phyloP scores from a whole-genome alignment of 2,329 filamentous ascomycete genomes.

The Aspergillus thermomutatus region DNA sequence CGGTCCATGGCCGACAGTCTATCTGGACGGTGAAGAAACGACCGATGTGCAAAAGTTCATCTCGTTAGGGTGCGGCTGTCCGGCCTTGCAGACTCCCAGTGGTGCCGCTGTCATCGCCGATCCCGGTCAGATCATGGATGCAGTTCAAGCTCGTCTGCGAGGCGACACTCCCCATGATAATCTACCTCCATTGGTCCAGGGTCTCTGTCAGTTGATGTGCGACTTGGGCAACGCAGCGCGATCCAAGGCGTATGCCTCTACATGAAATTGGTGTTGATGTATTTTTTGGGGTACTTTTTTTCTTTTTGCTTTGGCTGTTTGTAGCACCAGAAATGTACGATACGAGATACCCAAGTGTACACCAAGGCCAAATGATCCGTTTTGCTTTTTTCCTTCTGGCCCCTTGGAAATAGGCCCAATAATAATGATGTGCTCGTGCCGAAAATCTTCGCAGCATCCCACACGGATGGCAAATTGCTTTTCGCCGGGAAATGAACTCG shows the following conservation, averaged over 20 bases:
- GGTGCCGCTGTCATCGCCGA: slow-evolving; percentile 47
- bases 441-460: too few relatives aligned
- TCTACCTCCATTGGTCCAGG: slow-evolving; percentile 62
- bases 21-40: slow-evolving; percentile 57
- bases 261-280: not conserved
- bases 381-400: too few relatives aligned
- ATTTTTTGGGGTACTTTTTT: too few relatives aligned
- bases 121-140: slow-evolving; percentile 57
- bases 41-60: slow-evolving; percentile 57
- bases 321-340: too few relatives aligned
- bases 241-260: not conserved
- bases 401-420: too few relatives aligned
- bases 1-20: slow-evolving; percentile 36
- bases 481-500: too few relatives aligned
- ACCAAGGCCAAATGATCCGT: too few relatives aligned
- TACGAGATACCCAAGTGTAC: too few relatives aligned
- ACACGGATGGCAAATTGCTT: too few relatives aligned
- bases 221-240: slow-evolving; percentile 23
- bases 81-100: slow-evolving; percentile 46
- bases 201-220: slow-evolving; percentile 59
- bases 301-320: too few relatives aligned
- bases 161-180: slow-evolving; percentile 51
- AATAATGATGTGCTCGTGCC: too few relatives aligned
- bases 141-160: slow-evolving; percentile 56
- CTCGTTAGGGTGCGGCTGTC: slow-evolving; percentile 52